phyloP scores from a whole-genome alignment of 208 protist species.

The Cochliopodium minus region DNA sequence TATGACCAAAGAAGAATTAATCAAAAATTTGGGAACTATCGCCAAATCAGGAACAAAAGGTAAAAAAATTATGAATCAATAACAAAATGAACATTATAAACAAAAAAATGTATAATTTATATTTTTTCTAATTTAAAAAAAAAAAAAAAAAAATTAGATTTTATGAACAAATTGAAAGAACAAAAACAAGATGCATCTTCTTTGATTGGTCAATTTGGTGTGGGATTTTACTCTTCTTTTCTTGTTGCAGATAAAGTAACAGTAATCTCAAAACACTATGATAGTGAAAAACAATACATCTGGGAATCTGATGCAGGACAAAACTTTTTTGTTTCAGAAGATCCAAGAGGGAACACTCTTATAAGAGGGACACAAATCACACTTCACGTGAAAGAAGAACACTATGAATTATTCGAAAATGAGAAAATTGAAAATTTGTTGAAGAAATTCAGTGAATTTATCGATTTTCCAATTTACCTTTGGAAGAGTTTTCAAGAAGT shows the following conservation, averaged over 20 bases:
- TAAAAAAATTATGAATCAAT: conserved; percentile 69
- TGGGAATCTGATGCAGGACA: conserved; percentile 90
- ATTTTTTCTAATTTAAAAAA: conserved; percentile 1
- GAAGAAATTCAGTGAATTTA: conserved; percentile 96
- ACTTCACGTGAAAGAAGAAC: conserved; percentile 86
- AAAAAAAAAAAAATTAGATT: no score
- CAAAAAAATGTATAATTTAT: background rate
- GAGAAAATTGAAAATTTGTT: conserved; percentile 69
- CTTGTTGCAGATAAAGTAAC: conserved; percentile 92
- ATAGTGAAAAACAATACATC: conserved; percentile 75
- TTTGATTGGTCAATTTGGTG: conserved; percentile 99
- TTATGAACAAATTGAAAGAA: conserved; percentile 32
- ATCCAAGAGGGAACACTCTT: conserved; percentile 77
- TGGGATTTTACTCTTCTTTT: conserved; percentile 99
- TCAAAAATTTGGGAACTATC: conserved; percentile 95
- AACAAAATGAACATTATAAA: conserved; percentile 1
- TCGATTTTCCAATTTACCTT: conserved; percentile 96
- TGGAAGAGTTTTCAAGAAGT: conserved; percentile 23
- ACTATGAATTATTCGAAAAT: conserved; percentile 76
- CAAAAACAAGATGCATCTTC: conserved; percentile 56
- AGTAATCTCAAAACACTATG: conserved; percentile 79
- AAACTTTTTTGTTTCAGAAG: conserved; percentile 75
- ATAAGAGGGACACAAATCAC: conserved; percentile 85
- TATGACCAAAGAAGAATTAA: conserved; percentile 95
- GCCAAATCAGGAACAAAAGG: conserved; percentile 92